phyloP scores from a whole-genome alignment of 2,329 filamentous ascomycete species.

The Colletotrichum sp. region DNA sequence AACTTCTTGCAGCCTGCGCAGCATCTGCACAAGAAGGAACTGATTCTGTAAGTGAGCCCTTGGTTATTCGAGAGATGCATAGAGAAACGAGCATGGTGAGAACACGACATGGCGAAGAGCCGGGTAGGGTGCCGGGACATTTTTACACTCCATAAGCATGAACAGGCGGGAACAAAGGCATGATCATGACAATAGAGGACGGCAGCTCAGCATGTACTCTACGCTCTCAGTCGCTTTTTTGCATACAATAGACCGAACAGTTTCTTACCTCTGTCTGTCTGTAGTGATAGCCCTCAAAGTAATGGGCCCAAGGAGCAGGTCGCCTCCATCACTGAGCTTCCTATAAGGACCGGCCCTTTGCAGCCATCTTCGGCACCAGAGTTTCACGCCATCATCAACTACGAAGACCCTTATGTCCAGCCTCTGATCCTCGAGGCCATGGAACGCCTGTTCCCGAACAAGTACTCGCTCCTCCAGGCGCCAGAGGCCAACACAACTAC shows the following conservation, averaged over 20 bases:
- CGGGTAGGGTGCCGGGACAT: conserved; percentile 9
- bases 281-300: conserved; percentile 2
- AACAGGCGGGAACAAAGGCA: background rate
- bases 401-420: conserved; percentile 89
- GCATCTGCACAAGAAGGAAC: conserved; percentile 69
- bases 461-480: conserved; percentile 59
- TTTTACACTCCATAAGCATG: background rate
- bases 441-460: conserved; percentile 60
- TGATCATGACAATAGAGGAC: conserved; percentile 3
- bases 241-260: conserved; percentile 4
- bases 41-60: conserved; percentile 78
- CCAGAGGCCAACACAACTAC: conserved; percentile 37
- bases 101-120: conserved; percentile 8
- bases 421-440: conserved; percentile 82
- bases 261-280: conserved; percentile 9
- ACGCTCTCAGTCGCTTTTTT: background rate
- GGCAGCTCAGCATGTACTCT: conserved; percentile 18
- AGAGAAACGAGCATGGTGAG: background rate
- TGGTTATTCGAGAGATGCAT: conserved; percentile 18
- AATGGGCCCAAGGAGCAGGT: background rate
- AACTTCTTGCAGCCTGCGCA: conserved; percentile 84
- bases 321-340: conserved; percentile 2
- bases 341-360: conserved; percentile 1
- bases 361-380: conserved; percentile 24
- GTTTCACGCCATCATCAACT: conserved; percentile 75